Evolutionary conservation across 2,329 filamentous ascomycete genomes (phyloP).

Genomic region (Simplicillium aogashimaense): DNA sequence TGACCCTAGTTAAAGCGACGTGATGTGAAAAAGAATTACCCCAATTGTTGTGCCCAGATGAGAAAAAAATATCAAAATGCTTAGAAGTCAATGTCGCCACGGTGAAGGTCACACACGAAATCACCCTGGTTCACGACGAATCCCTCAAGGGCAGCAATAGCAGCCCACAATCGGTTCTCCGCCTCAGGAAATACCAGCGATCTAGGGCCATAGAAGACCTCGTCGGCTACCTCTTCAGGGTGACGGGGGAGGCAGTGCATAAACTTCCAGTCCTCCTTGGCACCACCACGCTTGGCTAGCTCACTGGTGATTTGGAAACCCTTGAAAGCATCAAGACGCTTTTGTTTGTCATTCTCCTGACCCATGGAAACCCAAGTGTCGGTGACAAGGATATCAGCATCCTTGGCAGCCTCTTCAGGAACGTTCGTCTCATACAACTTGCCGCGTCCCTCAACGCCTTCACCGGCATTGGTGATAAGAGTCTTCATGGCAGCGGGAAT

Average conservation of each 20-base stretch:
- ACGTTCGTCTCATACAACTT: slow-evolving; percentile 64
- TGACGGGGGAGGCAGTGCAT: slow-evolving; percentile 97
- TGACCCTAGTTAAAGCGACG: not conserved
- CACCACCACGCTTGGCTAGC: slow-evolving; percentile 72
- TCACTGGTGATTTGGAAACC: slow-evolving; percentile 90
- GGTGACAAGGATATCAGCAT: slow-evolving; percentile 84
- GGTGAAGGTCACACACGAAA: slow-evolving; percentile 29
- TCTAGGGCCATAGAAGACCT: slow-evolving; percentile 81
- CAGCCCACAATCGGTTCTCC: slow-evolving; percentile 89
- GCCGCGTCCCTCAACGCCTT: slow-evolving; percentile 48
- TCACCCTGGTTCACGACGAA: slow-evolving; percentile 94
- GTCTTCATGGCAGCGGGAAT: slow-evolving; percentile 68
- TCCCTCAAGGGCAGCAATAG: slow-evolving; percentile 69
- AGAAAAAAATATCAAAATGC: not conserved
- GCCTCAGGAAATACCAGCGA: slow-evolving; percentile 90
- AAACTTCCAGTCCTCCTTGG: slow-evolving; percentile 87
- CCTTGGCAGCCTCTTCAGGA: slow-evolving; percentile 76
- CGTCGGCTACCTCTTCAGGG: slow-evolving; percentile 84
- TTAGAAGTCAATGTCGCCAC: slow-evolving; percentile 1
- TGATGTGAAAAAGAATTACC: not conserved
- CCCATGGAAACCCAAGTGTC: slow-evolving; percentile 99
- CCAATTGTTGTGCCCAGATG: not conserved
- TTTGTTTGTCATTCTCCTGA: slow-evolving; percentile 75
- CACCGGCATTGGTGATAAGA: slow-evolving; percentile 56
- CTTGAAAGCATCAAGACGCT: slow-evolving; percentile 69